Evolutionary conservation across 2,329 filamentous ascomycete genomes (phyloP).

Genomic region (Aspergillus tanneri): DNA sequence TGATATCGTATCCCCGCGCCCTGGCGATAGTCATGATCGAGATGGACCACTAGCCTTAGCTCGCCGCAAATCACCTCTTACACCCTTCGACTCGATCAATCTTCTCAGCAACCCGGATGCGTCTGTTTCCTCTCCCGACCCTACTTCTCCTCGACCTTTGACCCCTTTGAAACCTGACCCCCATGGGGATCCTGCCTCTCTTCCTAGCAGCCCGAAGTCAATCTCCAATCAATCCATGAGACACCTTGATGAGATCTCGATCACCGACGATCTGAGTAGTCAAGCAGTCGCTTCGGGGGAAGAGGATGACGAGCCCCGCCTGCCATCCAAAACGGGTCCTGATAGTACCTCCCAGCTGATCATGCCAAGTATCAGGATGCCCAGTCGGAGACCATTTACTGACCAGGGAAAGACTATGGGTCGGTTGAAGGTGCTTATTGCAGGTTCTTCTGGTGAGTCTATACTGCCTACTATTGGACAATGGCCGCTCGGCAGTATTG

Average conservation of each 20-base stretch:
- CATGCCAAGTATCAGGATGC: conserved; percentile 95
- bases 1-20: no score
- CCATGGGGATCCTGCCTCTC: conserved; percentile 49
- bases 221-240: conserved; percentile 58
- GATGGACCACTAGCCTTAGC: conserved; percentile 18
- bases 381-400: conserved; percentile 83
- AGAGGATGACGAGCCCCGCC: conserved; percentile 49
- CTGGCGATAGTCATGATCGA: no score
- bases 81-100: conserved; percentile 23
- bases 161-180: conserved; percentile 49
- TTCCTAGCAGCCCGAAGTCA: conserved; percentile 61
- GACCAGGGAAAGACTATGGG: conserved; percentile 80
- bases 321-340: conserved; percentile 29
- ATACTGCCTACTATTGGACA: not conserved
- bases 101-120: conserved; percentile 16
- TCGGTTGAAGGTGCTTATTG: conserved; percentile 82
- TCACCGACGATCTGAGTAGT: conserved; percentile 55
- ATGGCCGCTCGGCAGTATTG: not conserved
- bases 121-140: conserved; percentile 22
- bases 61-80: conserved; percentile 35
- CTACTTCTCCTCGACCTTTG: conserved; percentile 42
- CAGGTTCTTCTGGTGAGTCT: conserved; percentile 70
- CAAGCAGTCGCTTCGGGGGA: conserved; percentile 58
- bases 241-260: conserved; percentile 58
- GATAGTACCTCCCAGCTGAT: conserved; percentile 70